Evolutionary conservation across 2,329 filamentous ascomycete genomes (phyloP).

Genomic region (Aspergillus sp.): DNA sequence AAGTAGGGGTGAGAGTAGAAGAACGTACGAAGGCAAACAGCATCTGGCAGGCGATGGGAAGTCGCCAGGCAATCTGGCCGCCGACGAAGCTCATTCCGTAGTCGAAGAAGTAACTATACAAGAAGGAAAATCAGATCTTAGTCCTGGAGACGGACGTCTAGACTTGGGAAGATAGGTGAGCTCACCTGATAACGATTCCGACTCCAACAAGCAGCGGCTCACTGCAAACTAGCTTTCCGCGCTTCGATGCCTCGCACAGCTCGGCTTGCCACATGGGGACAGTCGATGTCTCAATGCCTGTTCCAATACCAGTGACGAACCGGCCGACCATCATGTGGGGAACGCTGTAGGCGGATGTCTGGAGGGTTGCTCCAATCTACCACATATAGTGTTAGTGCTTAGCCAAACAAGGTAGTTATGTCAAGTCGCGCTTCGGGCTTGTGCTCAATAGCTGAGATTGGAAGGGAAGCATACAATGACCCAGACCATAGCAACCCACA

Average conservation of each 20-base stretch:
- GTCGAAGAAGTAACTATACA: constrained; percentile 33
- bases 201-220: constrained; percentile 46
- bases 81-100: constrained; percentile 42
- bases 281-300: constrained; percentile 50
- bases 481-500: constrained; percentile 43
- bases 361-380: constrained; percentile 40
- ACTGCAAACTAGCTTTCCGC: constrained; percentile 48
- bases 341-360: constrained; percentile 36
- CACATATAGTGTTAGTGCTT: not conserved
- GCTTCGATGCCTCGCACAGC: constrained; percentile 46
- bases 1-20: constrained; percentile 30
- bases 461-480: constrained; percentile 30
- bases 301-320: constrained; percentile 56
- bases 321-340: constrained; percentile 49
- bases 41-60: constrained; percentile 54
- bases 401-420: not conserved
- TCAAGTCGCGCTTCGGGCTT: not conserved
- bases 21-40: constrained; percentile 50
- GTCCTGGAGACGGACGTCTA: not conserved
- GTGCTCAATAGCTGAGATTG: not conserved
- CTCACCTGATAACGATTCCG: constrained; percentile 40
- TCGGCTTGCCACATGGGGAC: constrained; percentile 51
- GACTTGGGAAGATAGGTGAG: not conserved
- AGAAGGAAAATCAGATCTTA: not conserved
- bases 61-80: constrained; percentile 51